Conservation (phyloP, 495 filamentous ascomycete genomes). For the Recurvomyces mirabilis region DNA sequence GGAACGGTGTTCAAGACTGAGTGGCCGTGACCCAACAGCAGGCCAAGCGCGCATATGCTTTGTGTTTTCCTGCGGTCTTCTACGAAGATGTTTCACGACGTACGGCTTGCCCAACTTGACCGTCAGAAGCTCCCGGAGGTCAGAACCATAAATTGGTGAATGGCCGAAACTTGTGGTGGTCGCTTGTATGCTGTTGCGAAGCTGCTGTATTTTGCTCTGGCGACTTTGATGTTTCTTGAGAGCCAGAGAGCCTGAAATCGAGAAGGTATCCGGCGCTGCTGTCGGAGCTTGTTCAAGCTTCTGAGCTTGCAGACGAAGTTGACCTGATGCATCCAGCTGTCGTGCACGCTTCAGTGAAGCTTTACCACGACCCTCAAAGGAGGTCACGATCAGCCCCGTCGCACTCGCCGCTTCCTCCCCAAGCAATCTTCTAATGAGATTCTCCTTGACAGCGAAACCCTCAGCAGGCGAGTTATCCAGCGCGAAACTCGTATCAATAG, state of each 20-base stretch:
- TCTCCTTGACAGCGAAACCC: slow-evolving; percentile 66
- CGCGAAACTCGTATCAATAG: slow-evolving; percentile 94
- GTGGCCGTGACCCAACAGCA: slow-evolving; percentile 5
- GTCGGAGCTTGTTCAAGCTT: neutral
- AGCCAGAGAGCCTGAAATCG: slow-evolving; percentile 4
- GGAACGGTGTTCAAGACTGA: slow-evolving; percentile 9
- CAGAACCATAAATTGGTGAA: slow-evolving; percentile 15
- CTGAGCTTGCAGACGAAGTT: slow-evolving; percentile 2
- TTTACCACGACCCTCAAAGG: slow-evolving; percentile 1
- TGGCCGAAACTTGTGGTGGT: neutral
- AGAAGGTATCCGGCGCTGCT: neutral
- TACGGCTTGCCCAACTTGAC: slow-evolving; percentile 5
- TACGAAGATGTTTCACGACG: neutral
- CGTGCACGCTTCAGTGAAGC: neutral
- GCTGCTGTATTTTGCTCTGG: slow-evolving; percentile 9
- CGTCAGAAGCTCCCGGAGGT: slow-evolving; percentile 13
- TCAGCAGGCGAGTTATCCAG: slow-evolving; percentile 75
- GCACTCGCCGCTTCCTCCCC: neutral
- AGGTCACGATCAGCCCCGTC: neutral
- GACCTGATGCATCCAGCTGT: slow-evolving; percentile 3
- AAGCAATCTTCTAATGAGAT: slow-evolving; percentile 11
- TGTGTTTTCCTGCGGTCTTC: neutral
- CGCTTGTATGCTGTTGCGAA: slow-evolving; percentile 10
- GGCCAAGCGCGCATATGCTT: slow-evolving; percentile 8
- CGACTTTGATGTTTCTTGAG: neutral